Evolutionary conservation across 2,329 filamentous ascomycete genomes (phyloP).

Genomic region (Neonectria sp.): DNA sequence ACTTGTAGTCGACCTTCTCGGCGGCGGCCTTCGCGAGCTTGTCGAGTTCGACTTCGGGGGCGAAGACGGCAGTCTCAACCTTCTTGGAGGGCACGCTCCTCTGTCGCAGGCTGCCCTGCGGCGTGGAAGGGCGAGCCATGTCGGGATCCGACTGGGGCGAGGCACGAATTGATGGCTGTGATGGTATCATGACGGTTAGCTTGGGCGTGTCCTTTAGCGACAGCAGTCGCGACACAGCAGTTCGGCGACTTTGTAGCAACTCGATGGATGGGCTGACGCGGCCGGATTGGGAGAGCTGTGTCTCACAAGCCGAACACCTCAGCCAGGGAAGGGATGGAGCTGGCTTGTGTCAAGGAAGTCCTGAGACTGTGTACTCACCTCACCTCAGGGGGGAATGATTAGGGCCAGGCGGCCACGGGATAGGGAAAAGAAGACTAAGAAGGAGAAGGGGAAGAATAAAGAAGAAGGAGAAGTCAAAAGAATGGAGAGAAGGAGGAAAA

Average conservation of each 20-base stretch:
- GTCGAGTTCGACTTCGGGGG: constrained; percentile 65
- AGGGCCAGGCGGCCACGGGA: constrained; percentile 29
- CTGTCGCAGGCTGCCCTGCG: constrained; percentile 73
- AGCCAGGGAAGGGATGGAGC: constrained; percentile 1
- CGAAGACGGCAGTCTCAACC: constrained; percentile 54
- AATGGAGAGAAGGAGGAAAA: constrained; percentile 40
- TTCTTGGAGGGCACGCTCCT: constrained; percentile 69
- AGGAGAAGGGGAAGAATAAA: neutral
- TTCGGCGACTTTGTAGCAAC: neutral
- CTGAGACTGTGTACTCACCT: constrained; percentile 41
- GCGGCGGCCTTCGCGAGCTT: constrained; percentile 60
- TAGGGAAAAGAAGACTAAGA: constrained; percentile 24
- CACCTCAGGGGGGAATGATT: constrained; percentile 43
- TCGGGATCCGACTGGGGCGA: constrained; percentile 39
- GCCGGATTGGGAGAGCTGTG: constrained; percentile 17
- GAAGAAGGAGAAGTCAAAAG: constrained; percentile 36
- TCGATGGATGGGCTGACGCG: constrained; percentile 17
- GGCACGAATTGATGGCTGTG: constrained; percentile 26
- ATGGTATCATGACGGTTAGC: constrained; percentile 40
- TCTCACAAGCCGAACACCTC: constrained; percentile 15
- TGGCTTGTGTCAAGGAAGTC: neutral
- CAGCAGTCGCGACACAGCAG: neutral
- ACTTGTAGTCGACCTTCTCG: constrained; percentile 56
- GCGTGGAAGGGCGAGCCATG: constrained; percentile 66
- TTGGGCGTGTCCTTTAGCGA: neutral